Evolutionary conservation across 1,284 basidiomycete species (phyloP).

Genomic region (Veloboletus limbatus): DNA sequence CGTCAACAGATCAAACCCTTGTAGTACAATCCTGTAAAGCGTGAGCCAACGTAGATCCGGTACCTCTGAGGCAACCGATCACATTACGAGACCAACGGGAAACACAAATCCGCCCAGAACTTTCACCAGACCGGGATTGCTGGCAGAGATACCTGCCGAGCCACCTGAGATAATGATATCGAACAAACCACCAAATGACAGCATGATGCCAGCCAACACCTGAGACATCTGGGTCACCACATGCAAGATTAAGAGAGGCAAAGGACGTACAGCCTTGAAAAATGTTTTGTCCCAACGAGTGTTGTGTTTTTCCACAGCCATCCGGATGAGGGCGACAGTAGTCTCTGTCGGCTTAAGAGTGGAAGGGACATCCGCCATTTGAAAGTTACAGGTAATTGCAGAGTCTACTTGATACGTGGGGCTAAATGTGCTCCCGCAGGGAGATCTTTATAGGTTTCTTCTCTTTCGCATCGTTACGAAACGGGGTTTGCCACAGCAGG

Average conservation of each 20-base stretch:
- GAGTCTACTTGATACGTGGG: constrained; percentile 6
- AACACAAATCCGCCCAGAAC: constrained; percentile 65
- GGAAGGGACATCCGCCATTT: constrained; percentile 38
- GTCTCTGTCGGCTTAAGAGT: constrained; percentile 63
- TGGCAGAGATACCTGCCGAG: constrained; percentile 45
- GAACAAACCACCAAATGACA: constrained; percentile 70
- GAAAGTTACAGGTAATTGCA: neutral
- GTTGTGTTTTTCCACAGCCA: constrained; percentile 58
- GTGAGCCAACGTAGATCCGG: neutral
- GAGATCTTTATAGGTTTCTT: constrained; percentile 26
- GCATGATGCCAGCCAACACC: constrained; percentile 66
- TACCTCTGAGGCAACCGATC: constrained; percentile 1
- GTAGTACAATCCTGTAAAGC: constrained; percentile 62
- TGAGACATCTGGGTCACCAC: constrained; percentile 23
- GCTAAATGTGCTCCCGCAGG: neutral
- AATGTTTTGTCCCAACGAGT: constrained; percentile 60
- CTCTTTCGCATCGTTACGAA: constrained; percentile 8
- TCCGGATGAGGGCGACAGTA: constrained; percentile 53
- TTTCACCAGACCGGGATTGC: constrained; percentile 67
- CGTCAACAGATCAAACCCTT: constrained; percentile 67
- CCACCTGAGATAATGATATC: constrained; percentile 61
- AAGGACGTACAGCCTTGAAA: constrained; percentile 58
- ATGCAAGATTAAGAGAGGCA: neutral
- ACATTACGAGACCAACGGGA: constrained; percentile 76
- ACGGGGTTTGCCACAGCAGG: constrained; percentile 5